Evolutionary conservation across 208 protist genomes (phyloP), one percentile per base, ranked within the genome.

Genomic region (Porcisia hertigi): DNA sequence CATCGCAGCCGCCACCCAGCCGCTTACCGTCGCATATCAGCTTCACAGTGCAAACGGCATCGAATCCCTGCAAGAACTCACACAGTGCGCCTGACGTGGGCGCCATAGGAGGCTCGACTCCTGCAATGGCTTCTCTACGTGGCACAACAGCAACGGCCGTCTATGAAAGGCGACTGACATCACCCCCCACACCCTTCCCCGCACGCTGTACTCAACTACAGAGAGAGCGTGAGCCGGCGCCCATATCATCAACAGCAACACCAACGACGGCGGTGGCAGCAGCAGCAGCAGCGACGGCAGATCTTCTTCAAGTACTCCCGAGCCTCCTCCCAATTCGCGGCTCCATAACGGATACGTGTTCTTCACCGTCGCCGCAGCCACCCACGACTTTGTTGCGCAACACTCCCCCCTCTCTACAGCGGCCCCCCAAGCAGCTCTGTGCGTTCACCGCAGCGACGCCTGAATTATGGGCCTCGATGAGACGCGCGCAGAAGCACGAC

Each of bases 11-110:
- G 30, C 39, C 47, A 43, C 53, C 16, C 0, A 55, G 54, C 25
- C 76, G 76, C 8, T 49, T 52, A n/a, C 34, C 76, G 1, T 67
- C 76, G 41, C 69, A 80, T 53, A 55, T 75, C 76, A 80, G n/a
- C 69, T 75, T 80, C 52, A 74, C 76, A 5, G 76, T 75, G 41
- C 57, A 64, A 14, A 57, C 54, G 20, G 69, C 57, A 34, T 71
- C 54, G 52, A 70, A 64, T 7, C 60, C 69, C 6, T 71, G 55
- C 76, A 71, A 53, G 49, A 71, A 14, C 55, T 45, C 45, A 1
- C 54, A 20, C 47, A 60, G 23, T 34, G 74, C 73, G 2, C 54
- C 73, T 18, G 73, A 55, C 1, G 60, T 54, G 30, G 52, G 30
- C 47, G 62, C 49, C 72, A 36, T 39, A 39, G 16, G 3, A 12